phyloP scores from a whole-genome alignment of 2,329 filamentous ascomycete species.

The Emergomyces africanus region DNA sequence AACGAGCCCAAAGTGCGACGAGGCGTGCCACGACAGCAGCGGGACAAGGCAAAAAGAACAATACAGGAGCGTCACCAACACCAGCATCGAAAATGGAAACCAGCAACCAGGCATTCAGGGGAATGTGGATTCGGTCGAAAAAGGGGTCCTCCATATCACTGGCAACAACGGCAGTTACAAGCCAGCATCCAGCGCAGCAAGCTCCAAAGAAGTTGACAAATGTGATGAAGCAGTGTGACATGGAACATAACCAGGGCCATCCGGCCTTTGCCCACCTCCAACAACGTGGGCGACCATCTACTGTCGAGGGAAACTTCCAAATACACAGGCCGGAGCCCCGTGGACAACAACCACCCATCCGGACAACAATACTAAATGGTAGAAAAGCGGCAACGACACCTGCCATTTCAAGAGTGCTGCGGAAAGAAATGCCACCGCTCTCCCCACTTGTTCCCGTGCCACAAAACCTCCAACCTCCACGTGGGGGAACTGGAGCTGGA shows the following conservation, averaged over 20 bases:
- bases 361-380: background rate
- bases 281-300: background rate
- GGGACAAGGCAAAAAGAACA: background rate
- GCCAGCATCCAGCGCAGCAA: background rate
- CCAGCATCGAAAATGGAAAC: background rate
- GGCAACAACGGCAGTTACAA: constrained; percentile 1
- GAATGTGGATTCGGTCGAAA: constrained; percentile 2
- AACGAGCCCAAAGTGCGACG: background rate
- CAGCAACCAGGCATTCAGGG: background rate
- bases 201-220: background rate
- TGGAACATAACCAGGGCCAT: constrained; percentile 2
- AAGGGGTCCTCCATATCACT: constrained; percentile 2
- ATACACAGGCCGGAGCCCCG: background rate
- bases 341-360: background rate
- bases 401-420: background rate
- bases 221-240: background rate
- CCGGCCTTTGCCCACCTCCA: constrained; percentile 1
- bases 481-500: background rate
- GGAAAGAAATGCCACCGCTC: background rate
- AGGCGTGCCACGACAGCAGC: background rate
- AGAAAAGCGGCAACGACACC: background rate
- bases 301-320: background rate
- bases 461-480: background rate
- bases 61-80: background rate
- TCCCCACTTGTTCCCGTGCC: constrained; percentile 1